Conservation (phyloP, 2,329 filamentous ascomycete genomes). For the Ophiostoma sp. region DNA sequence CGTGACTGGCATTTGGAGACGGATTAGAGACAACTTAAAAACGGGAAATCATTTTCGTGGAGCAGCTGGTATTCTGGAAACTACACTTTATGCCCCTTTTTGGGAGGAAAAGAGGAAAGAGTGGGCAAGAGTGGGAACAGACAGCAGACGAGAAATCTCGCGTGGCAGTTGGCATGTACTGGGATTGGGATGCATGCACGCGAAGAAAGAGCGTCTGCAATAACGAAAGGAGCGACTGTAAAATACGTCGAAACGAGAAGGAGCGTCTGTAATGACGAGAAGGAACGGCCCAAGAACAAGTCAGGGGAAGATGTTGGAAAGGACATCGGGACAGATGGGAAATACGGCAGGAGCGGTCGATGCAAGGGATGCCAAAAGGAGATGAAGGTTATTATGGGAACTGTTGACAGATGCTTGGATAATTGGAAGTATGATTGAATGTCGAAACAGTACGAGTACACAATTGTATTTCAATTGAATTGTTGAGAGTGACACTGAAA, state of each 20-base stretch:
- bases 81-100: not conserved
- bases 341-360: not conserved
- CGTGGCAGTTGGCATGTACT: not conserved
- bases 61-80: not conserved
- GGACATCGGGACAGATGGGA: not conserved
- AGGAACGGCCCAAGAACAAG: not conserved
- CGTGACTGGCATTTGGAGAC: slow-evolving; percentile 16
- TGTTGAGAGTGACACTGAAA: not conserved
- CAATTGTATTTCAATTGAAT: not conserved
- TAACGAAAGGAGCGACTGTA: not conserved
- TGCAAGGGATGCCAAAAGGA: slow-evolving; percentile 1
- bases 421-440: not conserved
- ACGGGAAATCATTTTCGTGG: not conserved
- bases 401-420: too few relatives aligned
- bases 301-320: not conserved
- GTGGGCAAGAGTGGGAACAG: not conserved
- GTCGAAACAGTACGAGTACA: too few relatives aligned
- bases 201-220: slow-evolving; percentile 1
- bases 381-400: not conserved
- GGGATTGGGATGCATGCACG: not conserved
- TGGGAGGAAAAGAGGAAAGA: not conserved
- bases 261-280: not conserved
- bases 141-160: not conserved
- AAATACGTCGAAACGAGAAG: not conserved
- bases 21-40: not conserved